These are phyloP conservation scores for Lactarius psammicola DNA, from an alignment of 768 basidiomycete genomes.

Conservation along the genomic window DNA sequence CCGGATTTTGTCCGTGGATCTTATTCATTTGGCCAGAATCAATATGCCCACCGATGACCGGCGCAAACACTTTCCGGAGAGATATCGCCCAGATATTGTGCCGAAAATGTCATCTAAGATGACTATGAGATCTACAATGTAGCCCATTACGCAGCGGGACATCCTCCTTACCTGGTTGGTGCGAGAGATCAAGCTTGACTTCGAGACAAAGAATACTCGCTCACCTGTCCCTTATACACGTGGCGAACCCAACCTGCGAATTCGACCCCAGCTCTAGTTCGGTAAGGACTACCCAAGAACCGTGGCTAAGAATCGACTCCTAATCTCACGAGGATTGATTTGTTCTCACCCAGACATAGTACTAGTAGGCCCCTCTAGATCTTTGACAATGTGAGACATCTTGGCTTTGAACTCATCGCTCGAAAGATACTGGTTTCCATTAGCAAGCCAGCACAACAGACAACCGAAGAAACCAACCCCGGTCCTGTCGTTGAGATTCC, in stretches of 20 bases:
- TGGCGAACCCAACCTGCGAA: background rate
- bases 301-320: background rate
- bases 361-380: background rate
- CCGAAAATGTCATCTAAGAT: background rate
- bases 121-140: slow-evolving; percentile 15
- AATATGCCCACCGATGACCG: background rate
- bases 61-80: background rate
- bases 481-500: slow-evolving; percentile 3
- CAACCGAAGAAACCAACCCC: background rate
- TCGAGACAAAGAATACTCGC: background rate
- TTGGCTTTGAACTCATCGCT: background rate
- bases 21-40: background rate
- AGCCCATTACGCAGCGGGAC: slow-evolving; percentile 12
- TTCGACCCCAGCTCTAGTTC: background rate
- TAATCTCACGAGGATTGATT: too few species aligned
- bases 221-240: slow-evolving; percentile 5
- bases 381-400: slow-evolving; percentile 12
- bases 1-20: slow-evolving; percentile 1
- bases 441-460: background rate
- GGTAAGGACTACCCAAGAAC: background rate
- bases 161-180: background rate
- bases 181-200: background rate
- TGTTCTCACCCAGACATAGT: background rate
- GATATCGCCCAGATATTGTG: background rate
- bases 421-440: slow-evolving; percentile 9